Evolutionary conservation across 495 filamentous ascomycete genomes (phyloP), one percentile per base, ranked within the genome.

Genomic region (Tuber aestivum): DNA sequence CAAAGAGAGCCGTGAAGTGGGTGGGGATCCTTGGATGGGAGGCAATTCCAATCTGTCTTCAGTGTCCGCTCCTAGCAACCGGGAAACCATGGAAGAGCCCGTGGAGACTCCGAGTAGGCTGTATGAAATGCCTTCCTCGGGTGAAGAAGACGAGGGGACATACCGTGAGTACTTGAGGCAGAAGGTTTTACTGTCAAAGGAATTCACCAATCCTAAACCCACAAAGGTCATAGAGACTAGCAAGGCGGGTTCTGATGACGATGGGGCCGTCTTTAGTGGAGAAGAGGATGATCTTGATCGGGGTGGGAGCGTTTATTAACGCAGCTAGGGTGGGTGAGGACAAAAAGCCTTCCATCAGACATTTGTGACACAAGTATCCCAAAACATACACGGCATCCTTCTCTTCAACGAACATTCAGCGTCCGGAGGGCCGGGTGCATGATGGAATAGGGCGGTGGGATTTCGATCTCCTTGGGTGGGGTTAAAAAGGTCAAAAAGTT

Each of bases 161-260:
- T 92, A 96, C 82, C 97, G 97, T 92, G 94, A 93, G 61, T 94
- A 95, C 78, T 90, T 99, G 41, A 87, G 95, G 56, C 89, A 90
- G 61, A 91, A 92, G 79, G 92, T 97, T 35, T 87, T 98, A 4
- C 90, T 89, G 3, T 97, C 95, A 6, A 97, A 94, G 78, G 87
- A 92, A 0, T 99, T 97, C 78, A 86, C 92, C 61, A 92, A 93
- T 78, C 89, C 89, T 20, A 77, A 86, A 61, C 82, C 86, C 21
- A 81, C 83, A 40, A 84, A 83, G 71, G 81, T 86, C 70, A 88
- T 89, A 71, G 89, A 89, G 72, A 84, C 42, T 87, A 86, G 2
- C 88, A 89, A 78, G 89, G 86, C 37, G 89, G 91, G 95, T 72
- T 90, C 90, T 1, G 92, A 94, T 77, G 88, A 88, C 42, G 91